These are phyloP conservation scores for Vitis amurensis DNA, from an alignment of 164 flowering plant species.

Conservation along the genomic window DNA sequence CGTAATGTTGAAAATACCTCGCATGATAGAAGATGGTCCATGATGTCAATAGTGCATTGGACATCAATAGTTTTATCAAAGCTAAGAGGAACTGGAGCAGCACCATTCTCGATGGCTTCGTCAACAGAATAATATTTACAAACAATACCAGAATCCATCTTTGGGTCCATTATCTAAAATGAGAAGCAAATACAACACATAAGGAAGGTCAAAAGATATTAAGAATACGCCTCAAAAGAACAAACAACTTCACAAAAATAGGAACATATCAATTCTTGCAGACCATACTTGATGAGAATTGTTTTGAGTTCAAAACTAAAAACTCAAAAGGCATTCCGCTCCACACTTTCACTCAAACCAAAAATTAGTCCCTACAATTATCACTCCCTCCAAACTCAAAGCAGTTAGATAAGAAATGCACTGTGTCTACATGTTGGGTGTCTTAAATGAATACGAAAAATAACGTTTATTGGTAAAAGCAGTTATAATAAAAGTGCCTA, in stretches of 20 bases:
- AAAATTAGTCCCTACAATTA: too few relatives aligned
- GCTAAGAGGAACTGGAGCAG: conserved; percentile 89
- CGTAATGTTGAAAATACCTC: conserved; percentile 56
- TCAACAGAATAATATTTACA: conserved; percentile 79
- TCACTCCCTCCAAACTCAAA: too few relatives aligned
- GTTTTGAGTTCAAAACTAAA: too few relatives aligned
- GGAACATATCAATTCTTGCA: too few relatives aligned
- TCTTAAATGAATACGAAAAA: too few relatives aligned
- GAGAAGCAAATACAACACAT: conserved; percentile 12
- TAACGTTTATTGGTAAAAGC: too few relatives aligned
- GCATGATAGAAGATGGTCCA: conserved; percentile 94
- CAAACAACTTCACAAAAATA: not conserved
- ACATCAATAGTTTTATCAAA: conserved; percentile 66
- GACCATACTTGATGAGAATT: too few relatives aligned
- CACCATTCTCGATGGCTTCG: conserved; percentile 93
- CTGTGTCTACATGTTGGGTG: too few relatives aligned
- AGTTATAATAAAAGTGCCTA: too few relatives aligned
- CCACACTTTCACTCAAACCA: too few relatives aligned
- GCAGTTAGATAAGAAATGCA: too few relatives aligned
- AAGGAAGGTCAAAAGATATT: not conserved
- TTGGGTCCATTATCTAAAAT: conserved; percentile 96
- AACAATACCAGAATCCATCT: conserved; percentile 96
- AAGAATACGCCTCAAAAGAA: not conserved
- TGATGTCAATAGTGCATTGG: conserved; percentile 71
- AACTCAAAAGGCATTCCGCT: too few relatives aligned